Evolutionary conservation across 768 basidiomycete genomes (phyloP).

Genomic region (Kwoniella mangroviensis): DNA sequence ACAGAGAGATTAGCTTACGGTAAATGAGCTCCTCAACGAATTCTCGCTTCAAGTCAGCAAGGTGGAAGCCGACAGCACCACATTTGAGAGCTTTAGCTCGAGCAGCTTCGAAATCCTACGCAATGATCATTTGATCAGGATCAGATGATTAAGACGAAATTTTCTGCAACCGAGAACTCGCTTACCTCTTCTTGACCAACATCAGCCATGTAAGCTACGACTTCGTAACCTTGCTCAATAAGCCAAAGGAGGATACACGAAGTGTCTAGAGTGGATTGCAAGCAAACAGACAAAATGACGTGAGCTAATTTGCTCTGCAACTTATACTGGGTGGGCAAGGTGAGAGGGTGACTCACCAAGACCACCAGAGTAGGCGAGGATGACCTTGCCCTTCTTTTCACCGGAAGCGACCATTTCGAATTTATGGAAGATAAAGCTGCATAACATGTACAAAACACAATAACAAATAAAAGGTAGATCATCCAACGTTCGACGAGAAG

Average conservation of each 20-base stretch:
- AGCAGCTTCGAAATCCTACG: conserved; percentile 89
- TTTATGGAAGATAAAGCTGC: conserved; percentile 15
- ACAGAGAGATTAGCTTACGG: conserved; percentile 57
- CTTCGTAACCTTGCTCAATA: conserved; percentile 97
- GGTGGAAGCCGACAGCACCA: conserved; percentile 95
- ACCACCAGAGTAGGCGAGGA: conserved; percentile 97
- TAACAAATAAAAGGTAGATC: conserved; percentile 9
- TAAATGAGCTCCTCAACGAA: conserved; percentile 96
- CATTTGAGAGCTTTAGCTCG: conserved; percentile 84
- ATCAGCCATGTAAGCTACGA: conserved; percentile 78
- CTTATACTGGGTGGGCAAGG: conserved; percentile 16
- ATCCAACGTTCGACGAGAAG: neutral
- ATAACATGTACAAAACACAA: conserved; percentile 23
- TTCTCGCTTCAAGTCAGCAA: conserved; percentile 91
- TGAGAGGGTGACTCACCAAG: conserved; percentile 68
- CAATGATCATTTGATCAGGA: neutral
- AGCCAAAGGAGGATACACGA: conserved; percentile 99
- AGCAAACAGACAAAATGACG: neutral
- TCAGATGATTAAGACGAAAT: neutral
- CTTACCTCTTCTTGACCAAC: conserved; percentile 58
- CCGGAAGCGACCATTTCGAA: conserved; percentile 41
- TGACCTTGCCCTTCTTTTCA: conserved; percentile 73
- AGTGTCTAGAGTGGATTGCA: conserved; percentile 68
- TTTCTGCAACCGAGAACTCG: neutral
- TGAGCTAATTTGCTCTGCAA: conserved; percentile 18